Evolutionary conservation across 2,329 filamentous ascomycete genomes (phyloP).

Genomic region (Nannizziopsis arthrosporioides): DNA sequence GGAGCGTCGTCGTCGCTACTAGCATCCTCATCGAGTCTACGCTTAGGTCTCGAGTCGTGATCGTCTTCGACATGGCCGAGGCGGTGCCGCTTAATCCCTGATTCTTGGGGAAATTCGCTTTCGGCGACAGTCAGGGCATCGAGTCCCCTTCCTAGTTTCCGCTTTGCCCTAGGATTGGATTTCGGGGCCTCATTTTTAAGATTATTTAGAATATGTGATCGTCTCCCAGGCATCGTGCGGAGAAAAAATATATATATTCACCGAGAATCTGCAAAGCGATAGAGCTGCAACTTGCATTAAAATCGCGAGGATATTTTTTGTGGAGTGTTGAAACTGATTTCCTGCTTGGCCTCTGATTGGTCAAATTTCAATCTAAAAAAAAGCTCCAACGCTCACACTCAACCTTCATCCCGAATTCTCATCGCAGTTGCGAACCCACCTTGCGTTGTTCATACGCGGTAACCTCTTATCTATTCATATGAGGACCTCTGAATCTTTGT

Average conservation of each 20-base stretch:
- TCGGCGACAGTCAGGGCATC: conserved; percentile 57
- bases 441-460: background rate
- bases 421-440: background rate
- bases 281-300: background rate
- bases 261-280: background rate
- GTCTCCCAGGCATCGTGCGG: conserved; percentile 34
- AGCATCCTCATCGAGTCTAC: conserved; percentile 30
- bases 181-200: conserved; percentile 32
- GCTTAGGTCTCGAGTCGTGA: conserved; percentile 35
- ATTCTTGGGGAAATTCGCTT: conserved; percentile 41
- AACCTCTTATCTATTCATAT: no score
- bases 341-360: conserved; percentile 1
- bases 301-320: background rate
- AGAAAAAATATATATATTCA: conserved; percentile 1
- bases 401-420: background rate
- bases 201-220: conserved; percentile 28
- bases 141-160: conserved; percentile 37
- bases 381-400: background rate
- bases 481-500: background rate
- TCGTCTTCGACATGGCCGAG: conserved; percentile 44
- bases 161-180: conserved; percentile 36
- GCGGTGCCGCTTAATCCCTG: conserved; percentile 45
- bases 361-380: conserved; percentile 3
- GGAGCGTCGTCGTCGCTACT: conserved; percentile 20
- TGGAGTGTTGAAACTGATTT: background rate